phyloP scores from a whole-genome alignment of 2,329 filamentous ascomycete species.

The Rutstroemia sydowiana region DNA sequence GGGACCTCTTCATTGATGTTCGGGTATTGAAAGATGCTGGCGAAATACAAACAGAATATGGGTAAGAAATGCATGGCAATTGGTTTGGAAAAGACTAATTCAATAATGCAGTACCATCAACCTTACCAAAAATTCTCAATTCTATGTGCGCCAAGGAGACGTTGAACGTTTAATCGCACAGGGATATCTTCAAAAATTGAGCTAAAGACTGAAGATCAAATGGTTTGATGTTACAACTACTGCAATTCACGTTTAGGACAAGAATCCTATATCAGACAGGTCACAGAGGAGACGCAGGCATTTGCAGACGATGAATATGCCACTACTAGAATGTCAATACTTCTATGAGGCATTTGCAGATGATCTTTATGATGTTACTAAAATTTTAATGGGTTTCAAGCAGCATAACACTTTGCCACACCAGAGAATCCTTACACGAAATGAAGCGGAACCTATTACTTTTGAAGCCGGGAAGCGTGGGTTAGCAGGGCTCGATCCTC shows the following conservation, averaged over 20 bases:
- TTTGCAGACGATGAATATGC: not conserved
- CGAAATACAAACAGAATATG: constrained; percentile 98
- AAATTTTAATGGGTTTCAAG: too few species aligned
- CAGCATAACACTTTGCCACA: too few species aligned
- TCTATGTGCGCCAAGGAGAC: constrained; percentile 92
- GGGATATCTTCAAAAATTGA: constrained; percentile 86
- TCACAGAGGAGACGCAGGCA: not conserved
- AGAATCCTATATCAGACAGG: not conserved
- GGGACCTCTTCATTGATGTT: constrained; percentile 94
- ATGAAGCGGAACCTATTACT: too few species aligned
- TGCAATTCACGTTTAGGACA: not conserved
- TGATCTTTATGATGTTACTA: too few species aligned
- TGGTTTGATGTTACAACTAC: not conserved
- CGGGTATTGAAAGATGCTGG: constrained; percentile 92
- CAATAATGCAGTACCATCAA: constrained; percentile 67
- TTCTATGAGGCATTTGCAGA: not conserved
- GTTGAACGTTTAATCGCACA: constrained; percentile 91
- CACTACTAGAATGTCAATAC: not conserved
- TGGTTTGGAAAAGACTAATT: constrained; percentile 7
- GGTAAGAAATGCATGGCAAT: constrained; percentile 48
- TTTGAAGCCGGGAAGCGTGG: not conserved
- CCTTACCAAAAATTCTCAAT: constrained; percentile 95
- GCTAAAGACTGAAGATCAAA: constrained; percentile 41
- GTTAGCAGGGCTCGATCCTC: not conserved
- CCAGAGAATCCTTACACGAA: too few species aligned